A percentile compares a stretch with the other conserved stretches of the same genome.
These are phyloP conservation scores for Alternaria sp. DNA, from an alignment of 2,329 filamentous ascomycete genomes.

Conservation along the genomic window DNA sequence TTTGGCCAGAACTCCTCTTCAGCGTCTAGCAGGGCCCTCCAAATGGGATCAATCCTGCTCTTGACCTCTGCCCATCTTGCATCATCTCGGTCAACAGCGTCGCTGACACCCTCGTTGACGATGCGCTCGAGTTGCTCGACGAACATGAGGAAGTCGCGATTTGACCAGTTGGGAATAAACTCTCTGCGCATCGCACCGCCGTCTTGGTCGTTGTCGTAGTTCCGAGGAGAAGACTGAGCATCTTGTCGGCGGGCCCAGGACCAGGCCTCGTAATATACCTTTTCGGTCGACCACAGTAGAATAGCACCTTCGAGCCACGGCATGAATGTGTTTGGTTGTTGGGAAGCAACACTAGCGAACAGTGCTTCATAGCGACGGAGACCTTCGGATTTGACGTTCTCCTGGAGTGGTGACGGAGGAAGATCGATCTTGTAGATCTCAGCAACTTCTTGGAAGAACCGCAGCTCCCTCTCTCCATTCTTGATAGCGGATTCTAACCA, in stretches of 20 bases:
- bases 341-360: slow-evolving; percentile 20
- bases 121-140: slow-evolving; percentile 62
- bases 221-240: slow-evolving; percentile 21
- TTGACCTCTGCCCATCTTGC: slow-evolving; percentile 27
- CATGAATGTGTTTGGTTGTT: slow-evolving; percentile 20
- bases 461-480: slow-evolving; percentile 41
- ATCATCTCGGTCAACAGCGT: slow-evolving; percentile 27
- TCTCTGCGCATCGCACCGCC: slow-evolving; percentile 68
- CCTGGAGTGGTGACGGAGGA: slow-evolving; percentile 13
- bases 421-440: slow-evolving; percentile 34
- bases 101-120: slow-evolving; percentile 55
- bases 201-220: slow-evolving; percentile 60
- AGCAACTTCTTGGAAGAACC: slow-evolving; percentile 41
- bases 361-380: slow-evolving; percentile 39
- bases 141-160: slow-evolving; percentile 64
- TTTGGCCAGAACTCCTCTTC: slow-evolving; percentile 45
- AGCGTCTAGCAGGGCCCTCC: slow-evolving; percentile 37
- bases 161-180: slow-evolving; percentile 75
- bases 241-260: slow-evolving; percentile 39
- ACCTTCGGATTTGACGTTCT: slow-evolving; percentile 31
- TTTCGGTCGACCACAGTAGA: slow-evolving; percentile 44
- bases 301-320: slow-evolving; percentile 44
- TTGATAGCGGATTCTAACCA: slow-evolving; percentile 41
- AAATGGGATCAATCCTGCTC: slow-evolving; percentile 29
- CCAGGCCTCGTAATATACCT: slow-evolving; percentile 45